Conservation (phyloP, 768 basidiomycete species). For the Termitomyces sp. region DNA sequence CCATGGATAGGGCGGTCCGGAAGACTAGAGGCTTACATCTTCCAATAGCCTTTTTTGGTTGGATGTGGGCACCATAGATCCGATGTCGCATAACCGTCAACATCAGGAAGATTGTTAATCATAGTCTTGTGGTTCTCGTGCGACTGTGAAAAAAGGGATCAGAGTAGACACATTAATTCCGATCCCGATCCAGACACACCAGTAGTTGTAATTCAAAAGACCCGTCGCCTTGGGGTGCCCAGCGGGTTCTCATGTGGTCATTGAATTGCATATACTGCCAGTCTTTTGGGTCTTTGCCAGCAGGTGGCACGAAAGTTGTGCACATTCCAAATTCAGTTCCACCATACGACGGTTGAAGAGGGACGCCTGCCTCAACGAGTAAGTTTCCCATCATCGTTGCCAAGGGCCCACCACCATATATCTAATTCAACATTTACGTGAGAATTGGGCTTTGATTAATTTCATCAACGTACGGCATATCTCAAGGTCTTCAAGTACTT, state of each 20-base stretch:
- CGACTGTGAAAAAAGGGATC: neutral
- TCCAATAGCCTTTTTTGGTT: constrained; percentile 4
- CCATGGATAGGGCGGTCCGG: neutral
- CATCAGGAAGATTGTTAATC: constrained; percentile 3
- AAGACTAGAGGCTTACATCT: neutral
- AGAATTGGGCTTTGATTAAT: neutral
- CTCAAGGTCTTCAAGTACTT: constrained; percentile 10
- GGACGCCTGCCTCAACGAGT: constrained; percentile 10
- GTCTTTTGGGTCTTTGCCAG: constrained; percentile 17
- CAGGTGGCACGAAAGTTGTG: constrained; percentile 9
- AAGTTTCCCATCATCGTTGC: constrained; percentile 11
- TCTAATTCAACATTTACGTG: neutral
- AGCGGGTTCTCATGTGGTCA: constrained; percentile 21
- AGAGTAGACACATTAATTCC: neutral
- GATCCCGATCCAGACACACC: constrained; percentile 16
- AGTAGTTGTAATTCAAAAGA: constrained; percentile 35
- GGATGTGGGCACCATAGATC: constrained; percentile 4
- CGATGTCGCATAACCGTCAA: constrained; percentile 6
- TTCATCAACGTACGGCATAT: constrained; percentile 8
- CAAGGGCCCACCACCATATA: constrained; percentile 13
- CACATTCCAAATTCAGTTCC: constrained; percentile 16
- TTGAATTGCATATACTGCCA: constrained; percentile 14
- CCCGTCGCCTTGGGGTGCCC: constrained; percentile 31
- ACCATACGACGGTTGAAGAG: constrained; percentile 9
- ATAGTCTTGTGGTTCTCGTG: neutral